phyloP scores from a whole-genome alignment of 2,329 filamentous ascomycete genomes.

The Didymella pinodella region DNA sequence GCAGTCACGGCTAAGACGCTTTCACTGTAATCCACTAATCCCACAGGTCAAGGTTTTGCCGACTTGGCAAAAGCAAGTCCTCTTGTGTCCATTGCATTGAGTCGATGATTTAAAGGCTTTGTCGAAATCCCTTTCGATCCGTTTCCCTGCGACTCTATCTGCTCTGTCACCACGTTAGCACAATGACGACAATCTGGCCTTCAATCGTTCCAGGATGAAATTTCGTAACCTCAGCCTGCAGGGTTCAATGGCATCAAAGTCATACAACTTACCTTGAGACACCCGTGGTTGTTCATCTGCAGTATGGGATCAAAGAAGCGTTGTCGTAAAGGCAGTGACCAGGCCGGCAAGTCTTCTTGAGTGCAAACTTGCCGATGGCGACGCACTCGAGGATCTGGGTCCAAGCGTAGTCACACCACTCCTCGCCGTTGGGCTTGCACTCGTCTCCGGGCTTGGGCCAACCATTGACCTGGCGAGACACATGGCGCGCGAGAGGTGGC shows the following conservation, averaged over 20 bases:
- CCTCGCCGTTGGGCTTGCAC: neutral
- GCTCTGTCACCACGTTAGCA: neutral
- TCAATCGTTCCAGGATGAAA: no score
- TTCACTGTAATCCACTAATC: neutral
- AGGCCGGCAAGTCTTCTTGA: neutral
- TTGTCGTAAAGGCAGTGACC: neutral
- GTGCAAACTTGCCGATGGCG: neutral
- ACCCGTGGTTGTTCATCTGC: neutral
- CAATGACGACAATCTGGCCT: neutral
- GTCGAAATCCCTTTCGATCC: neutral
- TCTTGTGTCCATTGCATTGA: neutral
- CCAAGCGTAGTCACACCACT: neutral
- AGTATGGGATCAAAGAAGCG: neutral
- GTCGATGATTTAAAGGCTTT: no score
- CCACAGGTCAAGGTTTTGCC: neutral
- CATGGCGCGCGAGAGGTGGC: neutral
- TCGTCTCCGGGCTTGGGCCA: neutral
- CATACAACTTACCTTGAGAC: neutral
- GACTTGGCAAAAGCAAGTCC: neutral
- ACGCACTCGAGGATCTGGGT: slow-evolving; percentile 4
- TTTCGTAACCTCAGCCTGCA: neutral
- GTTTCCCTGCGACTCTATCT: neutral
- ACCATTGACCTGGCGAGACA: neutral
- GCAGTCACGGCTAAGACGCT: neutral
- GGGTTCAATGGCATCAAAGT: neutral